Conservation (phyloP, 495 filamentous ascomycete species). For the Saxispiralis lemnorum region DNA sequence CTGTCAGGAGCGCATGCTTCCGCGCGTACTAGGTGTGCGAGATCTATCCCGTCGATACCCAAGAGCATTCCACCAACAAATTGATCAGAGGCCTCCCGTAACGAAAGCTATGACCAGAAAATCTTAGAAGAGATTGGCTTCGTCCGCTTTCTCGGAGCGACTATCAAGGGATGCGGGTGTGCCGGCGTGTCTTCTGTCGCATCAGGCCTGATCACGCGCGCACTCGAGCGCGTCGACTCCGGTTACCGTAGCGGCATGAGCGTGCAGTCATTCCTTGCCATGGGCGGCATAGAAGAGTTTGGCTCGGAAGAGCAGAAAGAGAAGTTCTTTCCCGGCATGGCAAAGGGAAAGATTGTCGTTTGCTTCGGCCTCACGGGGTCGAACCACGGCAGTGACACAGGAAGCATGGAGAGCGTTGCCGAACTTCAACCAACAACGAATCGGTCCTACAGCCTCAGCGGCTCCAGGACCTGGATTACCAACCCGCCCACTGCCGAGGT, state of each 20-base stretch:
- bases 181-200: constrained; percentile 87
- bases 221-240: constrained; percentile 87
- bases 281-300: constrained; percentile 93
- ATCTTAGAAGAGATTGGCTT: constrained; percentile 95
- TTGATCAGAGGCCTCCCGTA: constrained; percentile 72
- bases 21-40: constrained; percentile 73
- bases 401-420: constrained; percentile 81
- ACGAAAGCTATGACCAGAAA: constrained; percentile 74
- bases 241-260: constrained; percentile 93
- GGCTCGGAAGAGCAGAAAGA: constrained; percentile 82
- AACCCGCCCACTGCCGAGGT: constrained; percentile 91
- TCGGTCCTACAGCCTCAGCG: constrained; percentile 61
- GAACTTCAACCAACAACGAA: constrained; percentile 73
- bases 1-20: constrained; percentile 74
- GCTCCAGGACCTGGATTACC: constrained; percentile 96
- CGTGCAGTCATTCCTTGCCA: constrained; percentile 83
- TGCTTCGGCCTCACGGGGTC: constrained; percentile 93
- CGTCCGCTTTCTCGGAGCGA: constrained; percentile 76
- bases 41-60: background rate
- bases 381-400: constrained; percentile 92
- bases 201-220: constrained; percentile 79
- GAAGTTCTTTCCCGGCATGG: constrained; percentile 64
- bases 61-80: constrained; percentile 1
- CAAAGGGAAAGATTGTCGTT: constrained; percentile 69
- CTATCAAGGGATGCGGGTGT: constrained; percentile 80